Conservation (phyloP, 2,329 filamentous ascomycete genomes). For the Pleochaeta shiraiana region DNA sequence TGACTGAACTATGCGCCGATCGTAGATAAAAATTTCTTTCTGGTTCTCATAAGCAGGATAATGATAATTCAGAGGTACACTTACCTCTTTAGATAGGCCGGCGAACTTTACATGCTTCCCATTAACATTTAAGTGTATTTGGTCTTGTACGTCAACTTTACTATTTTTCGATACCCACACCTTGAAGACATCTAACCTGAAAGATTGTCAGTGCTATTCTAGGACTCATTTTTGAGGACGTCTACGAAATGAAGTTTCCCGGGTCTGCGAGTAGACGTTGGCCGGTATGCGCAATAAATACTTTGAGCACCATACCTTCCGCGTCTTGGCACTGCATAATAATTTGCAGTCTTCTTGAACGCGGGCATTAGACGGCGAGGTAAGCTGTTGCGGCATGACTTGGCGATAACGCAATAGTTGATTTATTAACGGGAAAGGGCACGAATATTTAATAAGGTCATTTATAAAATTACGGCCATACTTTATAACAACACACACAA, state of each 20-base stretch:
- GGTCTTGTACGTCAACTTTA: constrained; percentile 50
- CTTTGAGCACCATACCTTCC: constrained; percentile 59
- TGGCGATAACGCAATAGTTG: no score
- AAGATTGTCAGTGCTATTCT: constrained; percentile 9
- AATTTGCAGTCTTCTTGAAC: neutral
- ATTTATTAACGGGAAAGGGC: no score
- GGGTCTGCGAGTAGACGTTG: constrained; percentile 64
- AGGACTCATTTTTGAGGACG: constrained; percentile 9
- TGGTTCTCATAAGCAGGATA: constrained; percentile 20
- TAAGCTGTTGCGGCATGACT: constrained; percentile 7
- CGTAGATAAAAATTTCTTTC: constrained; percentile 85
- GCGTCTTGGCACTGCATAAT: constrained; percentile 14
- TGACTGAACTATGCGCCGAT: constrained; percentile 49
- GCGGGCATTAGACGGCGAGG: neutral
- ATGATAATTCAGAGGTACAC: constrained; percentile 10
- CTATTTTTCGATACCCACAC: constrained; percentile 57
- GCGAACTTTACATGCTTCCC: constrained; percentile 33
- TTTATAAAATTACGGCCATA: no score
- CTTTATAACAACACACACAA: no score
- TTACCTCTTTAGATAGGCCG: constrained; percentile 58
- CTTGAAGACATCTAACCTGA: constrained; percentile 65
- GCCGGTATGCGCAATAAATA: constrained; percentile 86
- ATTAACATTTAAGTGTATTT: constrained; percentile 69
- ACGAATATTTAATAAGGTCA: no score
- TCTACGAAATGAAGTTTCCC: constrained; percentile 51